These are phyloP conservation scores for Magnaporthiopsis incrustans DNA, from an alignment of 2,329 filamentous ascomycete species.

Conservation along the genomic window DNA sequence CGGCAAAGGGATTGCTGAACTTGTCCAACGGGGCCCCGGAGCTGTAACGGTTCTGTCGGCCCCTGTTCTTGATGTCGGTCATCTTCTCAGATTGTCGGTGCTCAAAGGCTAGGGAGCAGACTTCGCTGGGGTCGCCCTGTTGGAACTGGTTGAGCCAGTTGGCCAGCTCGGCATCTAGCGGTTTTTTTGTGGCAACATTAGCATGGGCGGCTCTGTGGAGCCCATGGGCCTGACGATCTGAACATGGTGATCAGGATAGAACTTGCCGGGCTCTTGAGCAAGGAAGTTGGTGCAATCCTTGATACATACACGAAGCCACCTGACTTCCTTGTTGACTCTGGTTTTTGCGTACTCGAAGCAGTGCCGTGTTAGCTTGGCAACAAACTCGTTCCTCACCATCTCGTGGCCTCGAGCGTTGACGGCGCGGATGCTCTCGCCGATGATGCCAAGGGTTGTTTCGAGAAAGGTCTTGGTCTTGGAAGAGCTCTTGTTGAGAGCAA, in stretches of 20 bases:
- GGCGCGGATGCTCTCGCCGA: neutral
- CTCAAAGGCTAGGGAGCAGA: neutral
- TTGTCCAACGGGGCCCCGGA: neutral
- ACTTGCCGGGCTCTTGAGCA: neutral
- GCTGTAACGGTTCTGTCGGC: neutral
- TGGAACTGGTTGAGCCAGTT: neutral
- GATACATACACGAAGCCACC: neutral
- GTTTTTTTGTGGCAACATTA: neutral
- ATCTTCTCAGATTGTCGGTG: neutral
- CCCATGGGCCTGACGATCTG: too few relatives aligned
- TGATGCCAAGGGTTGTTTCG: conserved; percentile 13
- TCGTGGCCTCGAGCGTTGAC: neutral
- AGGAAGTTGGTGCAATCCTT: neutral
- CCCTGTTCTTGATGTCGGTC: neutral
- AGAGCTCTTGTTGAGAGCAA: conserved; percentile 29
- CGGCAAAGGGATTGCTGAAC: conserved; percentile 16
- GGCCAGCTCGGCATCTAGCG: neutral
- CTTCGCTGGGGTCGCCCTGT: neutral
- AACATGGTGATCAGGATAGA: neutral
- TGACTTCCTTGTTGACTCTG: neutral
- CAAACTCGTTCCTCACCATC: too few relatives aligned
- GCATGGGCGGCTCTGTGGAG: neutral
- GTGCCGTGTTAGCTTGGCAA: neutral
- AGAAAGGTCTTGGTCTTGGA: conserved; percentile 24
- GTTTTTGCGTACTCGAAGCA: neutral